phyloP scores from a whole-genome alignment of 306 rosid species.

The Urtica urens region DNA sequence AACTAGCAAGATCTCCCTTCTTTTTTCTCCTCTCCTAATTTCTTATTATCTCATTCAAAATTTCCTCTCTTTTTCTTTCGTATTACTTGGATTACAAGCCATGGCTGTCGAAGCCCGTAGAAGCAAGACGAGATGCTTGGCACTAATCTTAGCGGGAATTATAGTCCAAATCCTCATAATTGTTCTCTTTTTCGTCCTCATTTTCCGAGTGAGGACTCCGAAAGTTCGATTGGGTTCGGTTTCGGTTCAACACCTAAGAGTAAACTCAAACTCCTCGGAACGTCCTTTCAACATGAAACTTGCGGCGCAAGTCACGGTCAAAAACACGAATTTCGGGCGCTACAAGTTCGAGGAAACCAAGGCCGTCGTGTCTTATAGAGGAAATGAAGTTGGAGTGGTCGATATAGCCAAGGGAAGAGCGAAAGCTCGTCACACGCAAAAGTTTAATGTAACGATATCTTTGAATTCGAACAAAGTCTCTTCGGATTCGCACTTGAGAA shows the following conservation, averaged over 20 bases:
- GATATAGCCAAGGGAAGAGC: constrained; percentile 11
- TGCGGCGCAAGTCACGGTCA: constrained; percentile 12
- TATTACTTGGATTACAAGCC: background rate
- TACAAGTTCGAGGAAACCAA: constrained; percentile 22
- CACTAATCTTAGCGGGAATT: constrained; percentile 9
- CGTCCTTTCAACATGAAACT: constrained; percentile 16
- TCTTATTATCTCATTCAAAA: too few species aligned
- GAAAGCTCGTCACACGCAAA: constrained; percentile 18
- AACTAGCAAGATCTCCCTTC: too few species aligned
- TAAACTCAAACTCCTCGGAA: constrained; percentile 4
- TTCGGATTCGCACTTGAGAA: constrained; percentile 10
- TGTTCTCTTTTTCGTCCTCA: constrained; percentile 12
- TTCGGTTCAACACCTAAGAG: background rate
- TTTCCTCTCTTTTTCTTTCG: too few species aligned
- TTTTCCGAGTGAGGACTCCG: constrained; percentile 20
- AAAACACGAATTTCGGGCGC: constrained; percentile 25
- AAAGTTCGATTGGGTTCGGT: constrained; percentile 23
- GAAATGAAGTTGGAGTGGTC: constrained; percentile 16
- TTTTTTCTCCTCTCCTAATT: too few species aligned
- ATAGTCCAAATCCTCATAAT: constrained; percentile 13
- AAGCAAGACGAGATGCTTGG: constrained; percentile 6
- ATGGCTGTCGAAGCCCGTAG: constrained; percentile 1
- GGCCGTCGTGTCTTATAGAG: constrained; percentile 17
- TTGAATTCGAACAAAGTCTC: constrained; percentile 12
- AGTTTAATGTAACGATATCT: constrained; percentile 10